Evolutionary conservation across 2,329 filamentous ascomycete species (phyloP).

Genomic region (Metarhizium guizhouense): DNA sequence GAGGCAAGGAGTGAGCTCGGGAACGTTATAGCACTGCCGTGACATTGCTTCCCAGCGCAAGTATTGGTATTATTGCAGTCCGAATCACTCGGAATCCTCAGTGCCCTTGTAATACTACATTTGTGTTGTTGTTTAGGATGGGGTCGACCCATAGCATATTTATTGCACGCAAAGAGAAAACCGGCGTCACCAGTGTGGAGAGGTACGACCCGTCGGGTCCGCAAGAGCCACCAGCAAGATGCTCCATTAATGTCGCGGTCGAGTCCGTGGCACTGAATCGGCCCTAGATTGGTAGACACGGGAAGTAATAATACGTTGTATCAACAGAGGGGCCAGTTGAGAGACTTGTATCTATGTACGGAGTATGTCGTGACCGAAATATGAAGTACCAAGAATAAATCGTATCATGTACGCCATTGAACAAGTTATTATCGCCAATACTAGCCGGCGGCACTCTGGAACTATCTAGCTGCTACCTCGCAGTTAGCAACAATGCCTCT

Average conservation of each 20-base stretch:
- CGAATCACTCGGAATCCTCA: not conserved
- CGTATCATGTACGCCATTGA: too few relatives aligned
- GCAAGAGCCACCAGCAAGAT: not conserved
- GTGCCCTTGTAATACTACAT: not conserved
- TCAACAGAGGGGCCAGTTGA: not conserved
- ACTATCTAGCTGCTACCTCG: too few relatives aligned
- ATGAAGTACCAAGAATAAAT: not conserved
- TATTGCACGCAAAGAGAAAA: not conserved
- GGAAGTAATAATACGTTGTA: not conserved
- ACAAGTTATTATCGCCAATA: too few relatives aligned
- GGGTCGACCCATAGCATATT: not conserved
- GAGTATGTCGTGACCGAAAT: not conserved
- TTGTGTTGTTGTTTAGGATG: not conserved
- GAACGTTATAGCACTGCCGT: not conserved
- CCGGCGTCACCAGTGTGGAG: not conserved
- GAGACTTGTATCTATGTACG: not conserved
- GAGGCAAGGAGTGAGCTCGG: not conserved
- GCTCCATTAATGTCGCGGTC: not conserved
- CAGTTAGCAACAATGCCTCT: too few relatives aligned
- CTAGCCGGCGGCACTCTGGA: too few relatives aligned
- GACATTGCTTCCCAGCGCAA: not conserved
- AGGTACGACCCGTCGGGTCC: not conserved
- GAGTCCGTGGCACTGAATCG: not conserved
- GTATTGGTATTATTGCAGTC: not conserved
- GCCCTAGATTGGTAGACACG: not conserved